Evolutionary conservation across 73 alveolate species (phyloP).

Genomic region (Paramecium sexaurelia): DNA sequence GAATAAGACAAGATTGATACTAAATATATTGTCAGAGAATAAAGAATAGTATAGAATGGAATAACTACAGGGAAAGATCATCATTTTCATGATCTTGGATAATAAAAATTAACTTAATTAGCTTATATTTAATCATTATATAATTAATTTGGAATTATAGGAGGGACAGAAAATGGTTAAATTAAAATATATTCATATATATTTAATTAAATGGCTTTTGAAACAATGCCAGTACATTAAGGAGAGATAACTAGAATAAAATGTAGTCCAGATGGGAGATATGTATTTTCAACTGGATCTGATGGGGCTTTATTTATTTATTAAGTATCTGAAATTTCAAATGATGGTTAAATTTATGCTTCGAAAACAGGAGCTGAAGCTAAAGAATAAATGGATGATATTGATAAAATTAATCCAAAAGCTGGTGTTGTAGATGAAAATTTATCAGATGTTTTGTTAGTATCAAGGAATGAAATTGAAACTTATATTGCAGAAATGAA

Average conservation of each 20-base stretch:
- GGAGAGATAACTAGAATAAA: constrained; percentile 84
- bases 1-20: constrained; percentile 10
- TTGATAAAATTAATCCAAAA: constrained; percentile 68
- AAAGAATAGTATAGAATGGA: constrained; percentile 38
- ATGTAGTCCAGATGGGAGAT: constrained; percentile 87
- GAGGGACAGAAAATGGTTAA: constrained; percentile 79
- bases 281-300: constrained; percentile 83
- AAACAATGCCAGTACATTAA: constrained; percentile 75
- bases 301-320: constrained; percentile 87
- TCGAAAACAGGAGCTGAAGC: constrained; percentile 63
- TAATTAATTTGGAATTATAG: constrained; percentile 67
- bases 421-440: constrained; percentile 83
- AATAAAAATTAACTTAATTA: constrained; percentile 55
- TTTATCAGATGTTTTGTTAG: constrained; percentile 88
- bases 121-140: constrained; percentile 56
- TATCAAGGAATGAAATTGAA: constrained; percentile 79
- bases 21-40: constrained; percentile 18
- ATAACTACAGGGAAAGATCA: constrained; percentile 28
- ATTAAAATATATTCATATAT: constrained; percentile 69
- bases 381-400: constrained; percentile 67
- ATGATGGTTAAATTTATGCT: constrained; percentile 55
- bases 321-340: constrained; percentile 71
- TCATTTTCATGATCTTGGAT: constrained; percentile 32
- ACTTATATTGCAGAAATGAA: constrained; percentile 77
- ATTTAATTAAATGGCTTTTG: constrained; percentile 68